phyloP scores from a whole-genome alignment of 345 rosid species.

The Pseudoturritis turrita region DNA sequence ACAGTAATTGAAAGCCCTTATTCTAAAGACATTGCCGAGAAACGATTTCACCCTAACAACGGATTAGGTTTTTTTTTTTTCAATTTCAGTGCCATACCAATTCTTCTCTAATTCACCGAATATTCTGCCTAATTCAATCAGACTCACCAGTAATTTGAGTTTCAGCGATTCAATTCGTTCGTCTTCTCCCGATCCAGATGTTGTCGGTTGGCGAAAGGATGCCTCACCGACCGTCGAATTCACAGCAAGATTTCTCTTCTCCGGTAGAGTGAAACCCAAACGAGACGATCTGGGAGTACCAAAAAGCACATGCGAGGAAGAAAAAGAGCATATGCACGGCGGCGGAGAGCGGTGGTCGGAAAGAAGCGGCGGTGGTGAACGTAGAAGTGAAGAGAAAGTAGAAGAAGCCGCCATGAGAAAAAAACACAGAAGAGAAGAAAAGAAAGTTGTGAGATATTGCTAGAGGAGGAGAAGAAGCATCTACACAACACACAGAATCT shows the following conservation, averaged over 20 bases:
- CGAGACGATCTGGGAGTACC: not conserved
- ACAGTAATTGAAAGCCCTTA: not conserved
- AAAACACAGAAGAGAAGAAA: not conserved
- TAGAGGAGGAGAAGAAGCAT: slow-evolving; percentile 30
- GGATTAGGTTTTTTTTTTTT: not conserved
- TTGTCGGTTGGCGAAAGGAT: slow-evolving; percentile 36
- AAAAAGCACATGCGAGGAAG: not conserved
- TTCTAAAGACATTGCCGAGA: not conserved
- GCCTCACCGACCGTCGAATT: slow-evolving; percentile 47
- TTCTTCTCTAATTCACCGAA: not conserved
- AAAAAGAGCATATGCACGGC: not conserved
- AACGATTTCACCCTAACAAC: not conserved
- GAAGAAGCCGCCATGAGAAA: slow-evolving; percentile 25
- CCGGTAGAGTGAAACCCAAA: not conserved
- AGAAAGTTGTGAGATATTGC: slow-evolving; percentile 1
- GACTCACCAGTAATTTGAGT: slow-evolving; percentile 58
- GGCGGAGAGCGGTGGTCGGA: slow-evolving; percentile 11
- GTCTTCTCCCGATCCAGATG: slow-evolving; percentile 29
- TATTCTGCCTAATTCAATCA: not conserved
- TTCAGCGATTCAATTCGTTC: slow-evolving; percentile 36
- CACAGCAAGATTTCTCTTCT: slow-evolving; percentile 23
- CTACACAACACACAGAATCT: not conserved
- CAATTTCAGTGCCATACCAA: not conserved
- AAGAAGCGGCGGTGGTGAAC: slow-evolving; percentile 13
- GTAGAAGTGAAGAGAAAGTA: not conserved